Base-by-base conservation (phyloP, 164 flowering plant genomes). In the Vitis amurensis region DNA sequence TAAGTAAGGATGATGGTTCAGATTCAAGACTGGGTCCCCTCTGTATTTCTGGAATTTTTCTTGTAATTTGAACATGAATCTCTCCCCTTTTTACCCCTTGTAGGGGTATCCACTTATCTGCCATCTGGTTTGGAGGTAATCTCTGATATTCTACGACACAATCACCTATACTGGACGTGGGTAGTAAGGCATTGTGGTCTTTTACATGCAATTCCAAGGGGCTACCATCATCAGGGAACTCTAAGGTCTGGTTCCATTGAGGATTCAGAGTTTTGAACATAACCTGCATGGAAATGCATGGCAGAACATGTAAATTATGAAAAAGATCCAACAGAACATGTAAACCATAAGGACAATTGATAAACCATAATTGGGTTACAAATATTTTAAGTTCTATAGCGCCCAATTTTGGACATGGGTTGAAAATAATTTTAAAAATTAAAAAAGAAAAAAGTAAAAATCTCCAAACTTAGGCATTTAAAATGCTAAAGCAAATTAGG, bases 31-130 rank as follows among this genome's bases (percentile, higher is more conserved):
- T 86, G 9, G 81, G 14, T 64, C 71, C 81, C 74, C 78, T 86
- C 49, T 76, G 77, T 11, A 81, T 67, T 30, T 87, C 89, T 11
- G 94, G 98, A 78, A 88, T 76, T 80, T 78, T 90, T 75, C 93
- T 80, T 16, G 94, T 91, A 27, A 94, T 74, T 70, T 84, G 91
- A 64, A 94, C 63, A 71, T 86, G 98, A 55, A 94, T 89, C 79
- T 94, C 99, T 17, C 99, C 99, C 68, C 80, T 84, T 66, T 74
- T 92, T 49, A 92, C 99, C 57, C 92, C 92, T 83, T 92, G 97
- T 29, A 94, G 96, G 12, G 99, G 99, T 81, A 94, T 91, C 98
- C 99, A 94, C 73, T 92, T 90, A 74, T 94, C 96, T 49, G 83
- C 80, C 83, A 76, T 80, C 73, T 89, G 78, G 67, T 94, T 94